phyloP scores from a whole-genome alignment of 331 rosid species.

The Malus hybrid region DNA sequence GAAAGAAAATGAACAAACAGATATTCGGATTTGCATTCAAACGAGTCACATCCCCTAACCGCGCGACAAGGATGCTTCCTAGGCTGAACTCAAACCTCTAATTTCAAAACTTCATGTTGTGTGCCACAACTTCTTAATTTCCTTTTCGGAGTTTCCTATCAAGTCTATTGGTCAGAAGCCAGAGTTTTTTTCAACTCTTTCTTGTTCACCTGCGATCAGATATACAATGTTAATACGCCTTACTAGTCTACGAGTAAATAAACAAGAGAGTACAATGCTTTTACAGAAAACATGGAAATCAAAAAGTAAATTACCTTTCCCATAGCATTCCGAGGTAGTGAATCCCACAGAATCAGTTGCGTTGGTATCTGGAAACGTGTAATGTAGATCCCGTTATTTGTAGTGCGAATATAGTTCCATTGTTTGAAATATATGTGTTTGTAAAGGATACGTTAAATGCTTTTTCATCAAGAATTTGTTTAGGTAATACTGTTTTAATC shows the following conservation, averaged over 20 bases:
- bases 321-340: slow-evolving; percentile 89
- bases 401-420: not conserved
- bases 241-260: not conserved
- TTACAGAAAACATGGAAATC: not conserved
- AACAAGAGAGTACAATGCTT: not conserved
- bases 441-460: not conserved
- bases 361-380: slow-evolving; percentile 60
- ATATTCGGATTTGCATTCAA: no score
- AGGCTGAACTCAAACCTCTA: not conserved
- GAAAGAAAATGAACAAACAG: no score
- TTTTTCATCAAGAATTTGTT: not conserved
- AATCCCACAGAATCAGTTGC: slow-evolving; percentile 55
- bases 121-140: not conserved
- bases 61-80: not conserved
- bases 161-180: slow-evolving; percentile 24
- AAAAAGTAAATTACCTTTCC: slow-evolving; percentile 60
- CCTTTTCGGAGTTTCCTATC: not conserved
- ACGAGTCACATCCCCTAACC: no score
- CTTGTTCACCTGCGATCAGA: slow-evolving; percentile 67
- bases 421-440: not conserved
- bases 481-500: no score
- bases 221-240: not conserved
- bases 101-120: not conserved
- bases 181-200: slow-evolving; percentile 71
- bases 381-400: not conserved